These are phyloP conservation scores for Ascoidea asiatica DNA, from an alignment of 805 yeast genomes.

Conservation along the genomic window DNA sequence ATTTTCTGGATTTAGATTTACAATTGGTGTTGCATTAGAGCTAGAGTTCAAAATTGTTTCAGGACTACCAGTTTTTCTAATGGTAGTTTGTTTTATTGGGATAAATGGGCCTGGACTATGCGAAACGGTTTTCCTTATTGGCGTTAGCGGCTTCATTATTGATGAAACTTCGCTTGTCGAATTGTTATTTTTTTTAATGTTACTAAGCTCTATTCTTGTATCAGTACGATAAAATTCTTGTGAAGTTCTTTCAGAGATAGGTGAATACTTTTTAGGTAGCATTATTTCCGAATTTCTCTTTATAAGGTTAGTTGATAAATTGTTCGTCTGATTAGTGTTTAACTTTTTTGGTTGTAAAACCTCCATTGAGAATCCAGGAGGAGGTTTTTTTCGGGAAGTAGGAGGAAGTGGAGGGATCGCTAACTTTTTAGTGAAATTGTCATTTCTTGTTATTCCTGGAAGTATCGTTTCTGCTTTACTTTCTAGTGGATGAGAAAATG, in stretches of 20 bases:
- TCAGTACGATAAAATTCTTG: too few species aligned
- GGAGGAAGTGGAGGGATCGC: conserved; percentile 8
- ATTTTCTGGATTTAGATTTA: background rate
- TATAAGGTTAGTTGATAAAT: background rate
- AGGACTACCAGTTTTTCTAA: conserved; percentile 1
- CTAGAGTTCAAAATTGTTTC: background rate
- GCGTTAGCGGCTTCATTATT: conserved; percentile 1
- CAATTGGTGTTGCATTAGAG: background rate
- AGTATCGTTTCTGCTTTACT: too few species aligned
- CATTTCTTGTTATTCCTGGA: too few species aligned
- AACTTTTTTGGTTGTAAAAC: conserved; percentile 6
- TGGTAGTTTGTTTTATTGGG: conserved; percentile 1
- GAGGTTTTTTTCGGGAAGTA: conserved; percentile 1
- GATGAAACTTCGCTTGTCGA: conserved; percentile 4
- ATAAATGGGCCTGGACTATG: conserved; percentile 7
- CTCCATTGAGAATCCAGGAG: conserved; percentile 8
- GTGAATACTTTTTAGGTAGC: conserved; percentile 4
- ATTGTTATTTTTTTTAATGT: conserved; percentile 4
- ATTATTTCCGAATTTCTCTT: conserved; percentile 4
- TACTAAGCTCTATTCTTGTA: background rate
- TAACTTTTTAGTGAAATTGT: too few species aligned
- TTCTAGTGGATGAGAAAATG: too few species aligned
- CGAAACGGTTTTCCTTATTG: background rate
- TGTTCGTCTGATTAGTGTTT: background rate
- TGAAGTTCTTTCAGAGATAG: too few species aligned